Percentiles rank a stretch among this genome's conserved stretches.
phyloP scores from a whole-genome alignment of 2,329 filamentous ascomycete genomes.

The Tolypocladium amazonense region DNA sequence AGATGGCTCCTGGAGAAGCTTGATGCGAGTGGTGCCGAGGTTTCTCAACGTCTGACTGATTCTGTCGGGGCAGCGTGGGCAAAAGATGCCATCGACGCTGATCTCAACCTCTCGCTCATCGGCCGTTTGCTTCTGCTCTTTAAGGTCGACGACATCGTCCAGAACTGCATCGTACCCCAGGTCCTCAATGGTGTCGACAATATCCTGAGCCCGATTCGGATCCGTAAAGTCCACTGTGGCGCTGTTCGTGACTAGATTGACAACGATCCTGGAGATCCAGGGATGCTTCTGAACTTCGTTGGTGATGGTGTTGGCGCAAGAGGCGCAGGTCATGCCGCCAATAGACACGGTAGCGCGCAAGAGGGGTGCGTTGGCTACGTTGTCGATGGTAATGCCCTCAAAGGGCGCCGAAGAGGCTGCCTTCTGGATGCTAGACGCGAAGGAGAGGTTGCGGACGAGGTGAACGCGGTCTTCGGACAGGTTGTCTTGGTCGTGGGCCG shows the following conservation, averaged over 20 bases:
- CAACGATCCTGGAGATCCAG: conserved; percentile 45
- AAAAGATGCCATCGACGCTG: conserved; percentile 62
- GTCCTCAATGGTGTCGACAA: conserved; percentile 42
- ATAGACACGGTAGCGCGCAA: conserved; percentile 49
- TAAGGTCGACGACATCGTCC: conserved; percentile 34
- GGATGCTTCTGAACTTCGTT: conserved; percentile 43
- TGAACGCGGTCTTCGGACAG: conserved; percentile 1
- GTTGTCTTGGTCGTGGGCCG: conserved; percentile 5
- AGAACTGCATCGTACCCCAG: conserved; percentile 57
- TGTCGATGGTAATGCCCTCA: conserved; percentile 12
- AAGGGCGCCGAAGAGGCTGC: conserved; percentile 8
- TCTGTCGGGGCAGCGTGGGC: conserved; percentile 55
- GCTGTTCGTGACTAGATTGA: conserved; percentile 59
- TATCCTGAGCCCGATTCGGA: conserved; percentile 16
- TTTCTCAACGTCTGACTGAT: conserved; percentile 42
- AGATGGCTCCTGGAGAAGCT: conserved; percentile 44
- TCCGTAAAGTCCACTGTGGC: conserved; percentile 47
- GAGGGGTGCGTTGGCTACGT: conserved; percentile 3
- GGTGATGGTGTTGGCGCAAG: conserved; percentile 55
- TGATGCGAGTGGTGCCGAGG: conserved; percentile 37
- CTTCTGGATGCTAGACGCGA: conserved; percentile 4
- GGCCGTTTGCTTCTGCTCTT: conserved; percentile 26
- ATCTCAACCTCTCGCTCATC: conserved; percentile 51
- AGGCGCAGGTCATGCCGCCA: conserved; percentile 63
- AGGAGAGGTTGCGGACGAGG: conserved; percentile 1